These are phyloP conservation scores for Penicillium lagena DNA, from an alignment of 495 filamentous ascomycete genomes.

Conservation along the genomic window DNA sequence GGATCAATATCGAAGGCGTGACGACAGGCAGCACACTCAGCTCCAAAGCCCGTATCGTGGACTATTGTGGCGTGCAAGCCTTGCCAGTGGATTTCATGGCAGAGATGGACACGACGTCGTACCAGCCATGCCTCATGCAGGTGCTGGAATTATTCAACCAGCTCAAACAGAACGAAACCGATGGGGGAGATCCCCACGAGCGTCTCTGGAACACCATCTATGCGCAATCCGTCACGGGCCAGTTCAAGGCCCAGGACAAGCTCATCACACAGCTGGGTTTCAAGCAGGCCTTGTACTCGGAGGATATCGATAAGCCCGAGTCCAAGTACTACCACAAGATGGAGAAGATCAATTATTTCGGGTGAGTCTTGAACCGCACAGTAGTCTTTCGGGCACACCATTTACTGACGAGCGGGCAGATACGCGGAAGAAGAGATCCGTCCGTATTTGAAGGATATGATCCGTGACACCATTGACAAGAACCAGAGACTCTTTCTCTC, in stretches of 20 bases:
- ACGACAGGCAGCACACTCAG: conserved; percentile 25
- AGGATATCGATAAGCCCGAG: conserved; percentile 13
- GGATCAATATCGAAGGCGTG: conserved; percentile 20
- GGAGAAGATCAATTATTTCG: conserved; percentile 30
- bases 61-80: conserved; percentile 27
- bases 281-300: conserved; percentile 14
- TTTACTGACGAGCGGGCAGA: neutral
- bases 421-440: neutral
- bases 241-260: conserved; percentile 22
- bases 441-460: conserved; percentile 14
- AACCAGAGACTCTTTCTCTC: conserved; percentile 24
- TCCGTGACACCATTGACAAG: conserved; percentile 14
- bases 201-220: conserved; percentile 24
- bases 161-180: conserved; percentile 4
- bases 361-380: conserved; percentile 2
- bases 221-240: conserved; percentile 26
- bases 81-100: conserved; percentile 30
- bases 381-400: no score
- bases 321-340: conserved; percentile 19
- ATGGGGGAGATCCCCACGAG: neutral
- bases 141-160: conserved; percentile 26
- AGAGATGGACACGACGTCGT: conserved; percentile 23
- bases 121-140: conserved; percentile 31
- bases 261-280: conserved; percentile 27
- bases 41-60: conserved; percentile 23